Evolutionary conservation across 176 grass and related monocot genomes (phyloP), one percentile per base, ranked within the genome.

Genomic region (Carex scoparia): DNA sequence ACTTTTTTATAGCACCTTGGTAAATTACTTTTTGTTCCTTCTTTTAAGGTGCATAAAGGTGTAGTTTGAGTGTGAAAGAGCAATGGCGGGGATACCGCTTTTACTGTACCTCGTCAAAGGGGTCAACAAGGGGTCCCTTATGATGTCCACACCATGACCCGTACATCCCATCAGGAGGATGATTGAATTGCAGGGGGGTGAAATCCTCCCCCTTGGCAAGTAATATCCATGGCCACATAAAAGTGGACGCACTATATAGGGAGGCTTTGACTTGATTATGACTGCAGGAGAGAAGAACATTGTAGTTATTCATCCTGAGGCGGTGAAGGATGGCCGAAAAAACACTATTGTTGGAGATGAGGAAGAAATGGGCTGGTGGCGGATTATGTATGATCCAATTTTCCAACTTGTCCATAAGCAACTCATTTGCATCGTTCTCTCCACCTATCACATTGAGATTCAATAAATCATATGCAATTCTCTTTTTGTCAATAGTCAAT

Each of bases 261-360:
- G 79, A 62, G 15, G 85, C 87, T 53, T 48, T 86, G 12, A 85
- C 42, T 51, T 79, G 63, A n/a, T 0, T 27, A 79, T 82, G 69
- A 49, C 66, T 81, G 71, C 88, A 90, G 14, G 95, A 88, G 86
- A 98, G 96, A 33, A 95, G 81, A 84, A 98, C 70, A 71, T 98
- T 98, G 80, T 98, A 98, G 85, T 98, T 98, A 72, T 68, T 90
- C 95, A 98, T 98, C 83, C 96, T 84, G 68, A 98, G 82, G 8
- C 91, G 91, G 85, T 98, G 91, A 69, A 98, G 86, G 42, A 95
- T 90, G 76, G 88, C 95, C 27, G 93, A 64, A 28, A 98, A 95
- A 61, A 94, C 93, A 53, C 10, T 92, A 66, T 98, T 91, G 54
- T 90, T 92, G 37, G 93, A 95, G 87, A 98, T 95, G 51, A 98